phyloP scores from a whole-genome alignment of 495 filamentous ascomycete genomes.

The Tuber melanosporum region DNA sequence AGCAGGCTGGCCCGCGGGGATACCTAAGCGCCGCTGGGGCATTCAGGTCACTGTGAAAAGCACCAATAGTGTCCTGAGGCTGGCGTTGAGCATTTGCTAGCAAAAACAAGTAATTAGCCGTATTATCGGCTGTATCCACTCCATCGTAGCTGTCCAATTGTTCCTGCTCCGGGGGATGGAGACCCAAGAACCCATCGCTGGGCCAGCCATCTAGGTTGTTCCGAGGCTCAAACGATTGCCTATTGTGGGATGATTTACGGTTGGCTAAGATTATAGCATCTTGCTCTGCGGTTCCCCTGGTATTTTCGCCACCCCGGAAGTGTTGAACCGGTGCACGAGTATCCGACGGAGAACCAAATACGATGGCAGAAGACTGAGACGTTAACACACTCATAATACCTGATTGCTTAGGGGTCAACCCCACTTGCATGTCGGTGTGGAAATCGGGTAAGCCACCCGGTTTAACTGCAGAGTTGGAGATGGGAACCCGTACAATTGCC shows the following conservation, averaged over 20 bases:
- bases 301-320: no score
- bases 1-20: conserved; percentile 15
- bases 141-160: conserved; percentile 32
- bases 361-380: no score
- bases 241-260: conserved; percentile 51
- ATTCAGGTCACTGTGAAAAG: not conserved
- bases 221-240: conserved; percentile 49
- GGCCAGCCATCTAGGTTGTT: conserved; percentile 44
- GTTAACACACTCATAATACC: no score
- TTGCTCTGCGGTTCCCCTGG: no score
- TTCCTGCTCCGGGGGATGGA: conserved; percentile 41
- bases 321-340: no score
- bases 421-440: no score
- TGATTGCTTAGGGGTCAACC: no score
- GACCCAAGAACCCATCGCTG: conserved; percentile 58
- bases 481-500: no score
- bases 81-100: conserved; percentile 64
- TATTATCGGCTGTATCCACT: conserved; percentile 61
- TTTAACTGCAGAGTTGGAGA: no score
- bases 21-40: conserved; percentile 8
- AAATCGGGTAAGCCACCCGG: no score
- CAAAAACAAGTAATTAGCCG: conserved; percentile 89
- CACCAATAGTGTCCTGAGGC: conserved; percentile 44
- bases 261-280: conserved; percentile 50
- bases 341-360: no score